These are phyloP conservation scores for Spathaspora passalidarum DNA, from an alignment of 805 yeast genomes.

Conservation along the genomic window DNA sequence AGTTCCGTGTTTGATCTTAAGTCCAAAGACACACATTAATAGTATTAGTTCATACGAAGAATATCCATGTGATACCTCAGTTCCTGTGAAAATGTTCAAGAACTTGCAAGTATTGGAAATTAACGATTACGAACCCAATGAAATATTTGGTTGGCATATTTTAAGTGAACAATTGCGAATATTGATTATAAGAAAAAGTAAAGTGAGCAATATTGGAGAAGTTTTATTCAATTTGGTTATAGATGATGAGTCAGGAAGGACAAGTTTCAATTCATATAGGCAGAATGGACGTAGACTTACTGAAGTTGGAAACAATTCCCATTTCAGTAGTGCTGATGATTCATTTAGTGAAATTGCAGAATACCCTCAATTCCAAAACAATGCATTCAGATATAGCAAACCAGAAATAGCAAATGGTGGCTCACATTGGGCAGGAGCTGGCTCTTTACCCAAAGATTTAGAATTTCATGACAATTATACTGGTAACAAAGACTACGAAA, in stretches of 20 bases:
- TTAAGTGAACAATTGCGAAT: slow-evolving; percentile 54
- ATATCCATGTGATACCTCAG: slow-evolving; percentile 68
- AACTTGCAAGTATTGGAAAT: slow-evolving; percentile 61
- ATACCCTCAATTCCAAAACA: slow-evolving; percentile 14
- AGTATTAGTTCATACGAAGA: slow-evolving; percentile 63
- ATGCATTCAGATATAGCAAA: slow-evolving; percentile 21
- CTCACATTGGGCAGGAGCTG: slow-evolving; percentile 18
- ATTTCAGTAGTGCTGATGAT: slow-evolving; percentile 10
- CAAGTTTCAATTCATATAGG: slow-evolving; percentile 26
- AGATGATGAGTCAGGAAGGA: slow-evolving; percentile 48
- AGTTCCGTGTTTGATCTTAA: slow-evolving; percentile 58
- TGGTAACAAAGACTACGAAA: slow-evolving; percentile 15
- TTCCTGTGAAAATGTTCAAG: slow-evolving; percentile 60
- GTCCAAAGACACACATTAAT: slow-evolving; percentile 57
- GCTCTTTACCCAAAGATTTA: slow-evolving; percentile 23
- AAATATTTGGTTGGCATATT: slow-evolving; percentile 62
- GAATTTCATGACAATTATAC: neutral
- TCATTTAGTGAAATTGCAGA: slow-evolving; percentile 11
- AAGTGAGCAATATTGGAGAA: slow-evolving; percentile 51
- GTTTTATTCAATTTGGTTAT: slow-evolving; percentile 49
- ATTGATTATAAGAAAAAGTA: slow-evolving; percentile 50
- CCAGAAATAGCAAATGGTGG: slow-evolving; percentile 22
- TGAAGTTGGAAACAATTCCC: slow-evolving; percentile 2
- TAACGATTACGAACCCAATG: slow-evolving; percentile 59
- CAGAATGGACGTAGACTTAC: slow-evolving; percentile 9